Conservation (phyloP, 2,329 filamentous ascomycete genomes). For the Lachnellula arida region DNA sequence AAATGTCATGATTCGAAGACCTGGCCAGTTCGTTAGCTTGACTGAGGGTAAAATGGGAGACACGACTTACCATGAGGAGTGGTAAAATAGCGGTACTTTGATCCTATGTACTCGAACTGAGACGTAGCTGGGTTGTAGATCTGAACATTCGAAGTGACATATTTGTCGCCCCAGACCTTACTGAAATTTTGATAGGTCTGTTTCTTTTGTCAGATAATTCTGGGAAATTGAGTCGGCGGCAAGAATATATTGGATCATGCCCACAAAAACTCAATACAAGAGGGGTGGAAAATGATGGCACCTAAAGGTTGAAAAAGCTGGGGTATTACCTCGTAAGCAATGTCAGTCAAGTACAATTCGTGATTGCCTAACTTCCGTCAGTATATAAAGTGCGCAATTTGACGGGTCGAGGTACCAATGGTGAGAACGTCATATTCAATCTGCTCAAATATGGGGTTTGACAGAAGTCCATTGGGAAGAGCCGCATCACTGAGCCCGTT, state of each 20-base stretch:
- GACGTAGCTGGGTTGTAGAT: constrained; percentile 70
- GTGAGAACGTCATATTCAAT: constrained; percentile 79
- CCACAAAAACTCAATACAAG: neutral
- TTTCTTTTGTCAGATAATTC: neutral
- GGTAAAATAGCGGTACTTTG: constrained; percentile 81
- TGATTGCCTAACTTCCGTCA: constrained; percentile 58
- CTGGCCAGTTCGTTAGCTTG: neutral
- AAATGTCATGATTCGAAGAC: constrained; percentile 39
- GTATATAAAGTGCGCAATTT: neutral
- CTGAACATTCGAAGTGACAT: constrained; percentile 90
- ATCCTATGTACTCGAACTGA: constrained; percentile 68
- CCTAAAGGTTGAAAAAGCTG: neutral
- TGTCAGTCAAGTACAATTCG: constrained; percentile 79
- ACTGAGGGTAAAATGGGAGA: neutral
- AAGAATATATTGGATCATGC: neutral
- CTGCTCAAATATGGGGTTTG: constrained; percentile 77
- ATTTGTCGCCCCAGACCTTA: constrained; percentile 65
- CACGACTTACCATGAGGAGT: constrained; percentile 66
- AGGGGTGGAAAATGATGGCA: neutral
- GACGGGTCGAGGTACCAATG: constrained; percentile 43
- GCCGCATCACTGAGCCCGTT: constrained; percentile 91
- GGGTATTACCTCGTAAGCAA: constrained; percentile 34
- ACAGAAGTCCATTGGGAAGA: constrained; percentile 80
- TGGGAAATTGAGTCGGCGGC: neutral
- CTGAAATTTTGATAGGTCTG: constrained; percentile 64